Evolutionary conservation across 208 protist species (phyloP).

Genomic region (Leishmania gerbilli): DNA sequence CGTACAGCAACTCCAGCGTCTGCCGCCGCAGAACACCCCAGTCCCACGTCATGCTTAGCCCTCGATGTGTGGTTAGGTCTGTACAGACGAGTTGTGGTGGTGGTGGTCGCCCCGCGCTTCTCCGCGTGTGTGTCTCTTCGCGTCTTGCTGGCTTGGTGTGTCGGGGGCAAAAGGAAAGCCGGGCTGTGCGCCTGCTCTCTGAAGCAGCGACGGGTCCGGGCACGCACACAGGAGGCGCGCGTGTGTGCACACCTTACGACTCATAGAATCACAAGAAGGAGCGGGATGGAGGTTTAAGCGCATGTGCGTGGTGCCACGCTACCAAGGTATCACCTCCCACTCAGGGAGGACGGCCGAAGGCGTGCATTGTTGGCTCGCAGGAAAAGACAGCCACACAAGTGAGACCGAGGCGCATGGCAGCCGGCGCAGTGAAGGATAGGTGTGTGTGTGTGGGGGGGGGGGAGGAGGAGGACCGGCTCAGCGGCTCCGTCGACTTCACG

Average conservation of each 20-base stretch:
- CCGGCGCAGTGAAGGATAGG: neutral
- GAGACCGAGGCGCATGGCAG: neutral
- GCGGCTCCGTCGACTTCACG: neutral
- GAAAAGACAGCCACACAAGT: neutral
- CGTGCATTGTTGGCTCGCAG: neutral
- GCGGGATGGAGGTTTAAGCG: neutral
- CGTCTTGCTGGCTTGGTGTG: neutral
- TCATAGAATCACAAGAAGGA: neutral
- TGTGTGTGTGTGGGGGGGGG: too few species aligned
- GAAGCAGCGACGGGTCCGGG: neutral
- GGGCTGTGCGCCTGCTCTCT: neutral
- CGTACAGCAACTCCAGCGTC: slow-evolving; percentile 11
- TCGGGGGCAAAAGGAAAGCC: neutral
- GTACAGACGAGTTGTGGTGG: neutral
- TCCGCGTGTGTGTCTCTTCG: neutral
- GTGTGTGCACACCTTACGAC: neutral
- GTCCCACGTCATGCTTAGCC: slow-evolving; percentile 2
- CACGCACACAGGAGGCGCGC: neutral
- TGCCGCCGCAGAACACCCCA: slow-evolving; percentile 2
- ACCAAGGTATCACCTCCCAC: neutral
- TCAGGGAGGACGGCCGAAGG: neutral
- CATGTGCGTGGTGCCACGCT: neutral
- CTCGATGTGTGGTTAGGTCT: neutral
- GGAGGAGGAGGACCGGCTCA: neutral
- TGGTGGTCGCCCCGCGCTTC: neutral